These are phyloP conservation scores for Elsinoe perseae DNA, from an alignment of 2,329 filamentous ascomycete genomes.

Conservation along the genomic window DNA sequence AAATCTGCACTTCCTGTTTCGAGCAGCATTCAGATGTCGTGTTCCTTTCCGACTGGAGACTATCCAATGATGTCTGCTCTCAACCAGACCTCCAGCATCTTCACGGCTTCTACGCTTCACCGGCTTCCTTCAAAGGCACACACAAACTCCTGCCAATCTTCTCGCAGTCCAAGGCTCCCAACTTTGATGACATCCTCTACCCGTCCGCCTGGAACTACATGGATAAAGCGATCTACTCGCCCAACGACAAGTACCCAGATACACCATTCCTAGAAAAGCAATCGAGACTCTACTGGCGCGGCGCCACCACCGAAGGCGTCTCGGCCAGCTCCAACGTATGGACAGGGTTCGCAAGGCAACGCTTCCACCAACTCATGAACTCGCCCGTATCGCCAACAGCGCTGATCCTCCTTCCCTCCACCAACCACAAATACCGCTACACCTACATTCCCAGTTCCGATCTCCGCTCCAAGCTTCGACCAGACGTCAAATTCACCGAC, in stretches of 20 bases:
- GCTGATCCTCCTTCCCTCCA: constrained; percentile 47
- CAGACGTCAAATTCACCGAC: constrained; percentile 54
- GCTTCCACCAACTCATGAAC: constrained; percentile 62
- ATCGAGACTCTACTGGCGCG: constrained; percentile 65
- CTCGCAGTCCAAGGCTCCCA: constrained; percentile 62
- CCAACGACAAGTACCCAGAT: constrained; percentile 46
- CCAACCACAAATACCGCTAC: constrained; percentile 46
- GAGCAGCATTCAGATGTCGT: constrained; percentile 58
- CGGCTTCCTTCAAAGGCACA: constrained; percentile 54
- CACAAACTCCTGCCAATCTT: constrained; percentile 65
- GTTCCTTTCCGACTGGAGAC: constrained; percentile 58
- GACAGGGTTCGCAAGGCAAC: constrained; percentile 62
- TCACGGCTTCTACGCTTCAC: constrained; percentile 64
- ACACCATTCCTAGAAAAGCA: constrained; percentile 53
- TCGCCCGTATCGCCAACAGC: constrained; percentile 34
- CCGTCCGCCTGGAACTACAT: constrained; percentile 58
- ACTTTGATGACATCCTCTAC: constrained; percentile 70
- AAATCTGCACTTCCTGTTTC: constrained; percentile 58
- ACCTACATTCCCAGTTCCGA: constrained; percentile 46
- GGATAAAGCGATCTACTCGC: constrained; percentile 47
- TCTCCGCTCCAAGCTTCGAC: constrained; percentile 47
- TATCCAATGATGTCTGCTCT: constrained; percentile 61
- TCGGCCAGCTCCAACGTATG: constrained; percentile 46
- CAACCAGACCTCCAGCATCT: constrained; percentile 68
- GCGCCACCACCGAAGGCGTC: constrained; percentile 53